Evolutionary conservation across 169 alveolate species (phyloP).

Genomic region (Eimeria necatrix): DNA sequence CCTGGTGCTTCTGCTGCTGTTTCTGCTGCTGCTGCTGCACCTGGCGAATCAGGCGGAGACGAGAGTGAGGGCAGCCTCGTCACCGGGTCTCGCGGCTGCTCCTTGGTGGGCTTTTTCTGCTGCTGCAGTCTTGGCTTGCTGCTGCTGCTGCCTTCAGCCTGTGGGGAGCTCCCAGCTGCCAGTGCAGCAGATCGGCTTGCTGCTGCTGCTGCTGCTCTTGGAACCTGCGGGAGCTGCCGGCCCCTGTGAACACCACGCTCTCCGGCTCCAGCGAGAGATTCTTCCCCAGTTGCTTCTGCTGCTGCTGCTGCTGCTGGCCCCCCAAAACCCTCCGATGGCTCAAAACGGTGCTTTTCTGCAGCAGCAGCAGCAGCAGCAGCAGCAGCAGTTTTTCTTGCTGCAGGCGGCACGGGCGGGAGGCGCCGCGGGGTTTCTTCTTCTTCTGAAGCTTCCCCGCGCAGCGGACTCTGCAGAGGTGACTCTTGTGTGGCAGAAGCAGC

Average conservation of each 20-base stretch:
- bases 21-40: conserved; percentile 13
- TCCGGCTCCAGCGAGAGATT: background rate
- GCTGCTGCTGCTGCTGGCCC: conserved; percentile 21
- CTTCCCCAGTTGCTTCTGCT: background rate
- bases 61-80: background rate
- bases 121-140: conserved; percentile 21
- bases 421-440: background rate
- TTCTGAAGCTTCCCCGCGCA: background rate
- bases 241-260: background rate
- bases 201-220: conserved; percentile 13
- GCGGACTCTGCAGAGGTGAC: background rate
- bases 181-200: background rate
- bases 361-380: no score
- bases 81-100: background rate
- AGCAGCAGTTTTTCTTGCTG: background rate
- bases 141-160: background rate
- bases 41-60: background rate
- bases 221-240: background rate
- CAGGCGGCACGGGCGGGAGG: background rate
- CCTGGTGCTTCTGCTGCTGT: background rate
- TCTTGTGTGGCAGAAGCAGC: background rate
- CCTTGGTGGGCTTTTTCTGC: background rate
- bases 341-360: no score
- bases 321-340: no score
- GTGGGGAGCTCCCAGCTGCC: background rate